Percentiles rank a stretch among this genome's conserved stretches.
Evolutionary conservation across 352 stramenopile species (phyloP).

Genomic region (Globisporangium ultimum): DNA sequence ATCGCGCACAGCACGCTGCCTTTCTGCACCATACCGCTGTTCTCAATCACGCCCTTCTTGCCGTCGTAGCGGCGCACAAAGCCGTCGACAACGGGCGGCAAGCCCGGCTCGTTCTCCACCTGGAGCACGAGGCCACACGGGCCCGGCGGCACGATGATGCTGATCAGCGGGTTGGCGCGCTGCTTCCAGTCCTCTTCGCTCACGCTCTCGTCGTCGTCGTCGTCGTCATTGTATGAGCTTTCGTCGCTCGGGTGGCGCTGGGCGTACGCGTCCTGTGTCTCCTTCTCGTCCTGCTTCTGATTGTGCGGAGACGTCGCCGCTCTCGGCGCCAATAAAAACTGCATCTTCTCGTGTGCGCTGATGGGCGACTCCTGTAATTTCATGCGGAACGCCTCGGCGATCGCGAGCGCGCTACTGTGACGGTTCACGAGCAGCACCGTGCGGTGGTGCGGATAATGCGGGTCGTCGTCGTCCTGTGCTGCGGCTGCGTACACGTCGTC

Average conservation of each 20-base stretch:
- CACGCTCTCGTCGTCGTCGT: slow-evolving; percentile 41
- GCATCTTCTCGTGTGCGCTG: slow-evolving; percentile 67
- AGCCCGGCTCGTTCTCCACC: slow-evolving; percentile 25
- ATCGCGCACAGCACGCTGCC: slow-evolving; percentile 73
- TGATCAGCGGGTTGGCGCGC: slow-evolving; percentile 53
- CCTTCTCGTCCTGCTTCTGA: neutral
- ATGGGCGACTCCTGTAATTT: slow-evolving; percentile 72
- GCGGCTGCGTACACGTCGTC: slow-evolving; percentile 27
- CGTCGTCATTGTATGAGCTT: slow-evolving; percentile 12
- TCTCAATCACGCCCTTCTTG: slow-evolving; percentile 72
- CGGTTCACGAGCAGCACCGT: slow-evolving; percentile 17
- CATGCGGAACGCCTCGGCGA: slow-evolving; percentile 59
- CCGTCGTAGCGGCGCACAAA: slow-evolving; percentile 70
- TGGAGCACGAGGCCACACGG: slow-evolving; percentile 73
- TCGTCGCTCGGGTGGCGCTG: slow-evolving; percentile 14
- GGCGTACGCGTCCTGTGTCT: slow-evolving; percentile 2
- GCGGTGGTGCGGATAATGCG: slow-evolving; percentile 15
- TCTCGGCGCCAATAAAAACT: slow-evolving; percentile 35
- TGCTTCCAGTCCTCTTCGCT: slow-evolving; percentile 71
- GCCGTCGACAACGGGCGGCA: slow-evolving; percentile 61
- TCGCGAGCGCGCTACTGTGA: slow-evolving; percentile 42
- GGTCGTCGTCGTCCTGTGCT: slow-evolving; percentile 14
- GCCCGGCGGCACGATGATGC: slow-evolving; percentile 70
- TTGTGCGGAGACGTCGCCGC: neutral
- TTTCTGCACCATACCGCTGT: slow-evolving; percentile 55